These are phyloP conservation scores for Daldinia sp. DNA, from an alignment of 2,329 filamentous ascomycete genomes.

Conservation along the genomic window DNA sequence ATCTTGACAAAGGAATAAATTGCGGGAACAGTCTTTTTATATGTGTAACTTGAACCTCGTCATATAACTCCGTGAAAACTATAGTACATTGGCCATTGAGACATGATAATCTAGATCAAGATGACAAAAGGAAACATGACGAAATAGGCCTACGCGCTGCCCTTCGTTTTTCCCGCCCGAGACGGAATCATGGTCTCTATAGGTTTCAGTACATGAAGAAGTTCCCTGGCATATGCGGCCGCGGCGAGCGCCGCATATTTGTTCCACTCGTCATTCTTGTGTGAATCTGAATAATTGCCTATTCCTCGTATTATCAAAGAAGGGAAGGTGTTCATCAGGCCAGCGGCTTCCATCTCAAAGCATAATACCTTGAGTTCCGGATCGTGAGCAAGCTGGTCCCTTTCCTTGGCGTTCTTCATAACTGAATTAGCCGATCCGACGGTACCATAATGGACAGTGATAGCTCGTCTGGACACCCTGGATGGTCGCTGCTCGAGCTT, in stretches of 20 bases:
- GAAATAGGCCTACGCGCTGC: background rate
- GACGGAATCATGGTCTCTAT: background rate
- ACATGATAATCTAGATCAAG: no score
- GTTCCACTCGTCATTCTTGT: conserved; percentile 29
- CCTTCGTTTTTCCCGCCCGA: background rate
- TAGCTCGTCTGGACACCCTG: background rate
- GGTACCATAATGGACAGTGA: background rate
- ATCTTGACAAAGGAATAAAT: no score
- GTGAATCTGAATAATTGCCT: conserved; percentile 50
- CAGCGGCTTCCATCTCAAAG: conserved; percentile 53
- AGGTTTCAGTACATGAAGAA: background rate
- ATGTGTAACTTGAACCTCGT: background rate
- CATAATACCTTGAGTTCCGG: conserved; percentile 42
- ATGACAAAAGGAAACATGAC: background rate
- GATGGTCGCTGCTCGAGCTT: background rate
- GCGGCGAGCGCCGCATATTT: background rate
- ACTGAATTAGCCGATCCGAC: background rate
- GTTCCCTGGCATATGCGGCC: background rate
- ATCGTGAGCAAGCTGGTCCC: background rate
- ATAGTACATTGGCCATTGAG: background rate
- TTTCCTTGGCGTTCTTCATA: background rate
- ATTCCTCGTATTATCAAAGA: conserved; percentile 52
- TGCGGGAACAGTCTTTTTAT: no score
- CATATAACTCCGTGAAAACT: background rate
- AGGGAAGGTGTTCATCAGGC: conserved; percentile 49